Evolutionary conservation across 805 yeast species (phyloP).

Genomic region (Schwanniomyces yamadae): DNA sequence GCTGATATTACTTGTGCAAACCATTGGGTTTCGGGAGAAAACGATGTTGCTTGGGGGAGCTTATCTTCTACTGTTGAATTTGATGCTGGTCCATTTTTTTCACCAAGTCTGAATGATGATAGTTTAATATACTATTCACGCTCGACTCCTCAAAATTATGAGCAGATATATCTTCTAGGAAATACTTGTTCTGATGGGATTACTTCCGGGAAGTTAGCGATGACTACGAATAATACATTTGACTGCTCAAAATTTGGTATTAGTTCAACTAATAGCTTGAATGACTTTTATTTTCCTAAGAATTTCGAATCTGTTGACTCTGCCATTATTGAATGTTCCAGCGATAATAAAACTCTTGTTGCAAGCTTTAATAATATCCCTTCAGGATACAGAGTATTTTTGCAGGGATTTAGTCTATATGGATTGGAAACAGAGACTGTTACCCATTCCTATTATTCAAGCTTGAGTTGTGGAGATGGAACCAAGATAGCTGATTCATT

Average conservation of each 20-base stretch:
- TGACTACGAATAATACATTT: slow-evolving; percentile 10
- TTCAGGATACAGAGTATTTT: slow-evolving; percentile 12
- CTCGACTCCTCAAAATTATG: slow-evolving; percentile 13
- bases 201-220: slow-evolving; percentile 9
- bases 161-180: slow-evolving; percentile 14
- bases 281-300: slow-evolving; percentile 16
- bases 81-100: slow-evolving; percentile 13
- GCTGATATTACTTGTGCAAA: slow-evolving; percentile 13
- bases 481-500: slow-evolving; percentile 3
- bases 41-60: slow-evolving; percentile 11
- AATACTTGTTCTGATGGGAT: slow-evolving; percentile 15
- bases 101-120: slow-evolving; percentile 3
- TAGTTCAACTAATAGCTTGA: slow-evolving; percentile 10
- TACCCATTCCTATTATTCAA: slow-evolving; percentile 9
- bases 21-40: slow-evolving; percentile 6
- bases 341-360: slow-evolving; percentile 4
- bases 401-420: slow-evolving; percentile 13
- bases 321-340: slow-evolving; percentile 2
- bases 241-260: slow-evolving; percentile 13
- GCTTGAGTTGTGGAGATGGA: slow-evolving; percentile 12
- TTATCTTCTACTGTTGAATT: slow-evolving; percentile 10
- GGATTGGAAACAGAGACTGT: slow-evolving; percentile 5
- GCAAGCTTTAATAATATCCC: slow-evolving; percentile 9
- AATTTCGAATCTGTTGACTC: slow-evolving; percentile 4
- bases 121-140: slow-evolving; percentile 13